These are phyloP conservation scores for Yarrowia divulgata DNA, from an alignment of 805 yeast species.

Conservation along the genomic window DNA sequence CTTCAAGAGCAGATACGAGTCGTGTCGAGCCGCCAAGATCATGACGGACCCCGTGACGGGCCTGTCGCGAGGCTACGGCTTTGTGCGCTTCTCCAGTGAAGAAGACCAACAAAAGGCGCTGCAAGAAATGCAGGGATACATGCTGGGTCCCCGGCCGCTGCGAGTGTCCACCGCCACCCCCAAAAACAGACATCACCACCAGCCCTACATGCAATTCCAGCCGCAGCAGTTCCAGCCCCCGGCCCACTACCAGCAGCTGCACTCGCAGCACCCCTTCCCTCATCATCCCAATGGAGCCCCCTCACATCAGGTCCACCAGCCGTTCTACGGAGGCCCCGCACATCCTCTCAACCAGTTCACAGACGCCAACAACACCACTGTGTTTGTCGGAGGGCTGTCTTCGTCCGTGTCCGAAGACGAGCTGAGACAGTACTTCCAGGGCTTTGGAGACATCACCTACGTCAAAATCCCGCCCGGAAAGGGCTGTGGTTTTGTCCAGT, in stretches of 20 bases:
- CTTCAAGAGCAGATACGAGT: slow-evolving; percentile 73
- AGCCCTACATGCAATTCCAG: slow-evolving; percentile 40
- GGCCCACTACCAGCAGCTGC: slow-evolving; percentile 38
- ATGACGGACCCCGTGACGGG: slow-evolving; percentile 77
- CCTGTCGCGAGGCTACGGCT: slow-evolving; percentile 84
- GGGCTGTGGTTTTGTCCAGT: slow-evolving; percentile 90
- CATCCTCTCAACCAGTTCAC: slow-evolving; percentile 62
- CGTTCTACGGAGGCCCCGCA: slow-evolving; percentile 47
- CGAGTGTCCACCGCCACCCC: slow-evolving; percentile 76
- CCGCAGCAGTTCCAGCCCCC: slow-evolving; percentile 40
- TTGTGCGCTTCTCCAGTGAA: slow-evolving; percentile 74
- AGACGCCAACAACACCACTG: slow-evolving; percentile 82
- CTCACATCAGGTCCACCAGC: slow-evolving; percentile 43
- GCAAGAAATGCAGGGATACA: slow-evolving; percentile 80
- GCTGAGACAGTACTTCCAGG: slow-evolving; percentile 65
- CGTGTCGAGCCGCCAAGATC: slow-evolving; percentile 76
- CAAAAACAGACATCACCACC: slow-evolving; percentile 52
- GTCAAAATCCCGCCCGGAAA: slow-evolving; percentile 74
- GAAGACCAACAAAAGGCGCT: slow-evolving; percentile 75
- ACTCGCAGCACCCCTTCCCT: slow-evolving; percentile 37
- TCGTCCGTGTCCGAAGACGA: slow-evolving; percentile 63
- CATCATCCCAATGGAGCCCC: slow-evolving; percentile 15
- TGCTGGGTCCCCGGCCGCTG: slow-evolving; percentile 75
- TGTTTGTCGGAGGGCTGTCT: slow-evolving; percentile 81
- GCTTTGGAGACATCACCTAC: slow-evolving; percentile 71